A percentile compares a stretch with the other conserved stretches of the same genome.
Conservation (phyloP, 441 rosid species). For the Populus hybrid region DNA sequence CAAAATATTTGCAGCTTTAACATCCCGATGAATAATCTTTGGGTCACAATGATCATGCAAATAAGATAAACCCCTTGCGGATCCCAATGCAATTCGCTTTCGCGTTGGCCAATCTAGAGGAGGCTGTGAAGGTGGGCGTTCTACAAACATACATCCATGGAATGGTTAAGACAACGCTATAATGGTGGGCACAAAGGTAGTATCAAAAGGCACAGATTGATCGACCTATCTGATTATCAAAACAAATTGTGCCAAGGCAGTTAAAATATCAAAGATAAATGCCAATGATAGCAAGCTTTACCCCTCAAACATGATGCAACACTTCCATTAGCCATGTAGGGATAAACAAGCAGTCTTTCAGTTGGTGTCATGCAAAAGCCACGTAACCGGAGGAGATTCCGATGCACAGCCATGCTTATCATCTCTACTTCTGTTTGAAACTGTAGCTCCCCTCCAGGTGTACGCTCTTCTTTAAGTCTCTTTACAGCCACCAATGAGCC, state of each 20-base stretch:
- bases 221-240: neutral
- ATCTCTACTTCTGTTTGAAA: conserved; percentile 95
- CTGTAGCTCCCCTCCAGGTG: conserved; percentile 92
- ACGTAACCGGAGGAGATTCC: conserved; percentile 77
- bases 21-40: conserved; percentile 84
- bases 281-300: conserved; percentile 17
- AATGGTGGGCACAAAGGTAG: neutral
- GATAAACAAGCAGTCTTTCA: conserved; percentile 83
- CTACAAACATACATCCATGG: conserved; percentile 35
- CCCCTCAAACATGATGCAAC: conserved; percentile 97
- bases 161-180: neutral
- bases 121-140: conserved; percentile 64
- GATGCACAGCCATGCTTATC: conserved; percentile 97
- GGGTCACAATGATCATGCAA: conserved; percentile 91
- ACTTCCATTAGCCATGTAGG: conserved; percentile 97
- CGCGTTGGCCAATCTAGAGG: conserved; percentile 88
- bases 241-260: conserved; percentile 1
- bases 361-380: conserved; percentile 98
- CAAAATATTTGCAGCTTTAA: conserved; percentile 81
- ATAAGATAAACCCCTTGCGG: conserved; percentile 81
- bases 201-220: neutral
- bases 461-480: conserved; percentile 85
- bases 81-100: conserved; percentile 70
- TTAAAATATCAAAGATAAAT: neutral
- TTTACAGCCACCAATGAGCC: conserved; percentile 92